Evolutionary conservation across 768 basidiomycete species (phyloP).

Genomic region (Boletus sp.): DNA sequence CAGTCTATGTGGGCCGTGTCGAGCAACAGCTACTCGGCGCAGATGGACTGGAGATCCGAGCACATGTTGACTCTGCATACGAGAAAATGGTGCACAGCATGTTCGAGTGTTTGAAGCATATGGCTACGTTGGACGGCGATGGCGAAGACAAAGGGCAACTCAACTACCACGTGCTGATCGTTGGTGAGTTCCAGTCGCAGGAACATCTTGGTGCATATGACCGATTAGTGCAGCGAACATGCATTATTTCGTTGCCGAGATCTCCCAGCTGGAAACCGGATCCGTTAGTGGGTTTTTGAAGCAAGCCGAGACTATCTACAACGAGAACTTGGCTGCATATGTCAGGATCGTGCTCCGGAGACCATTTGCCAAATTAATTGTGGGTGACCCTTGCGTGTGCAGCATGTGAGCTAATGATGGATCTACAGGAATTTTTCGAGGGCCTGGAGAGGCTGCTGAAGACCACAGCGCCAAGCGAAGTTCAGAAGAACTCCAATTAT

Average conservation of each 20-base stretch:
- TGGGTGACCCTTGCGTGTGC: slow-evolving; percentile 37
- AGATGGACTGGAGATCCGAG: slow-evolving; percentile 74
- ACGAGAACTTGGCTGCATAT: slow-evolving; percentile 85
- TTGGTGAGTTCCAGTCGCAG: slow-evolving; percentile 58
- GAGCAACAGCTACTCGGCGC: slow-evolving; percentile 82
- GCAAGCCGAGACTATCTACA: slow-evolving; percentile 80
- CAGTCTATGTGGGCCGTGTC: slow-evolving; percentile 78
- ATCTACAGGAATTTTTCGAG: slow-evolving; percentile 85
- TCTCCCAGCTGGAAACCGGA: slow-evolving; percentile 63
- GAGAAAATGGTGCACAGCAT: slow-evolving; percentile 87
- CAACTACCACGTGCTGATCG: slow-evolving; percentile 93
- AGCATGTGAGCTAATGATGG: slow-evolving; percentile 5
- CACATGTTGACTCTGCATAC: slow-evolving; percentile 76
- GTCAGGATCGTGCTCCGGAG: slow-evolving; percentile 83
- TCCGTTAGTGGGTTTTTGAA: slow-evolving; percentile 63
- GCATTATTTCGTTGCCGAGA: slow-evolving; percentile 89
- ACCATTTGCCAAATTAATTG: slow-evolving; percentile 85
- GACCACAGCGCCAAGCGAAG: slow-evolving; percentile 73
- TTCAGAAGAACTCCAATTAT: slow-evolving; percentile 72
- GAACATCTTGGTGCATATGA: background rate
- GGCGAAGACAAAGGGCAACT: slow-evolving; percentile 96
- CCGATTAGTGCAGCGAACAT: slow-evolving; percentile 73
- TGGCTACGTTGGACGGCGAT: slow-evolving; percentile 93
- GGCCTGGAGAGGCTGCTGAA: slow-evolving; percentile 86
- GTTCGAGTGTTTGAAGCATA: slow-evolving; percentile 91